Evolutionary conservation across 1,284 basidiomycete genomes (phyloP).

Genomic region (Boletus mariae): DNA sequence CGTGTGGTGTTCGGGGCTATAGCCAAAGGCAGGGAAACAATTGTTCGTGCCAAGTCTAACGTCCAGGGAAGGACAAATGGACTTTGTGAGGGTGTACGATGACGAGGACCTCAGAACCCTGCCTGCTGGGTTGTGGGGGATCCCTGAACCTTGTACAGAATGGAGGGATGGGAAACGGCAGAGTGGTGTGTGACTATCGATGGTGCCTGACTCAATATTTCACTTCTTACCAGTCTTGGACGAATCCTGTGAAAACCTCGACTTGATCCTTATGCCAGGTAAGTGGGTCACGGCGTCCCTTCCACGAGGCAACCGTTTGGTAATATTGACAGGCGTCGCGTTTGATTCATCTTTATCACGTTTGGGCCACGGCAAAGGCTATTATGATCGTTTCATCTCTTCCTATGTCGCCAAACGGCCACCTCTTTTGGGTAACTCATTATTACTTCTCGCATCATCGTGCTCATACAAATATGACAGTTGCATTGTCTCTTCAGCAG

Average conservation of each 20-base stretch:
- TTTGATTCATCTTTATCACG: slow-evolving; percentile 69
- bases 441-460: slow-evolving; percentile 7
- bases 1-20: neutral
- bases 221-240: slow-evolving; percentile 41
- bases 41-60: slow-evolving; percentile 69
- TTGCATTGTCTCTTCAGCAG: slow-evolving; percentile 61
- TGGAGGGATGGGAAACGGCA: slow-evolving; percentile 43
- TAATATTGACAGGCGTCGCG: slow-evolving; percentile 62
- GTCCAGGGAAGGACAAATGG: slow-evolving; percentile 51
- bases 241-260: slow-evolving; percentile 42
- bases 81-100: slow-evolving; percentile 59
- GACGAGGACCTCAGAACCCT: slow-evolving; percentile 55
- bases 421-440: slow-evolving; percentile 52
- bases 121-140: slow-evolving; percentile 65
- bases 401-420: slow-evolving; percentile 43
- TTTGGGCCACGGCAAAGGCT: slow-evolving; percentile 77
- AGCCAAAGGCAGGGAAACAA: slow-evolving; percentile 48
- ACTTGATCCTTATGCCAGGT: slow-evolving; percentile 73
- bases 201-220: neutral
- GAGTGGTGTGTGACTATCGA: slow-evolving; percentile 44
- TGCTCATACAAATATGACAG: slow-evolving; percentile 35
- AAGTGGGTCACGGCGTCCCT: slow-evolving; percentile 5
- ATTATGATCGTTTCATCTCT: slow-evolving; percentile 71
- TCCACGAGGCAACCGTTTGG: slow-evolving; percentile 9
- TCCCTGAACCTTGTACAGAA: slow-evolving; percentile 58